Base-by-base conservation (phyloP, 192 early-diverging fungal species). In the Mortierella hygrophila region DNA sequence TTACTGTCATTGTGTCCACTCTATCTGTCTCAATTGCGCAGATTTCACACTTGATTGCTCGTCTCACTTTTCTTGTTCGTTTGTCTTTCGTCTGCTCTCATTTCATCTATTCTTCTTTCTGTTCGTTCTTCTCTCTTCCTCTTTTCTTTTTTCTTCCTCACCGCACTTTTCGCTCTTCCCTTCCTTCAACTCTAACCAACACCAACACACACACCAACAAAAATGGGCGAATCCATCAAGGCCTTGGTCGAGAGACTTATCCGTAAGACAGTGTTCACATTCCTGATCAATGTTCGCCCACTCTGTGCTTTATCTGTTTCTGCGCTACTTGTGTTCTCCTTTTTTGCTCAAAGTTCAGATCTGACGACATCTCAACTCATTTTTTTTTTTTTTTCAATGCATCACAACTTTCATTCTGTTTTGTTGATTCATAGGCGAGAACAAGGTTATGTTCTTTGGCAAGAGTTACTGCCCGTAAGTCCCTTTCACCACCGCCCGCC, bases 401-500 rank as follows among this genome's bases (percentile, higher is more conserved):
- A 52, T 57, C 29, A n/a, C 21, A 49, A 37, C 42, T 16, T 26
- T 42, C 74, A 68, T 49, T 70, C 18, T 49, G 26, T 11, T 26
- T 52, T 9, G n/a, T 46, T 38, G 16, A 16, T 68, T 35, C 11
- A 68, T 68, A 86, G 84, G 84, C 41, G 84, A 86, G 76, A 86
- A 86, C 76, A 86, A 69, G 38, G 76, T 86, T 70, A 86, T 86
- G 84, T 81, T 86, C 75, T 86, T 86, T 75, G 84, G 79, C 74
- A 86, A 86, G 76, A 86, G 84, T 76, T 86, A 86, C 20, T 86
- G 84, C 54, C 84, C 84, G 84, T 86, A 74, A 81, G 84, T 75
- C 18, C 26, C 29, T 40, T 11, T 35, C 35, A 35, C 2, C 49
- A 60, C n/a, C 4, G 37, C 41, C 26, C 26, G n/a, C 26, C 38